Base-by-base conservation (phyloP, 257 asterid genomes). In the Thymus mandschuricus region DNA sequence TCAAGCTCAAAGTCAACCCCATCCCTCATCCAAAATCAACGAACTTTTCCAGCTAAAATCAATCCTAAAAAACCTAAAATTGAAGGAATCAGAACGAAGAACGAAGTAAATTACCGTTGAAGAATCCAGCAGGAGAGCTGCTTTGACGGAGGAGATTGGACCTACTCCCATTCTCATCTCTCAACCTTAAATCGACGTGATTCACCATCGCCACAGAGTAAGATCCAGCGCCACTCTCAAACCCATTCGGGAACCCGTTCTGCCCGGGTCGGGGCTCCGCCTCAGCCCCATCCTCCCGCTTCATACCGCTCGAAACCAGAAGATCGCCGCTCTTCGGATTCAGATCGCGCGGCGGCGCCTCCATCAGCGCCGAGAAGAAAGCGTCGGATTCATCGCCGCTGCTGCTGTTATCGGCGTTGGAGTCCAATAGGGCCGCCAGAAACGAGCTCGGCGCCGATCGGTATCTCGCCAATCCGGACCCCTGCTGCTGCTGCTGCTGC, bases 101-200 rank as follows among this genome's bases (percentile, higher is more conserved):
- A 33, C 6, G 1, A 60, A 28, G 10, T 6, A 44, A 66, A 64
- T 21, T 90, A 93, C 98, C 97, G 74, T 85, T 76, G 78, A 94
- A 86, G 72, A 91, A 84, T 9, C 94, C 97, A 79, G 96, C 92
- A 35, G 98, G 98, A 13, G 98, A 94, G 81, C 98, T 94, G 76
- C 88, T 94, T 33, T 93, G 98, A 73, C 96, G 85, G 51, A 84
- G 50, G 54, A 93, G 98, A 85, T 70, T 81, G 1, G 96, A 83
- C 64, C 76, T 62, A 67, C 31, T 60, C 43, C 75, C 81, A 60
- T 79, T 80, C 10, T 71, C 81, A 41, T 29, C 77, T 10, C 48
- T 77, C 71, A 66, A 59, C 76, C 78, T 74, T 31, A n/a, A 48
- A 54, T 76, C 80, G 52, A 48, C 77, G 12, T 80, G 82, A 73